Percentiles rank a stretch among this genome's conserved stretches.
Evolutionary conservation across 2,329 filamentous ascomycete species (phyloP).

Genomic region (Ophiocordyceps camponoti-rufipedis): DNA sequence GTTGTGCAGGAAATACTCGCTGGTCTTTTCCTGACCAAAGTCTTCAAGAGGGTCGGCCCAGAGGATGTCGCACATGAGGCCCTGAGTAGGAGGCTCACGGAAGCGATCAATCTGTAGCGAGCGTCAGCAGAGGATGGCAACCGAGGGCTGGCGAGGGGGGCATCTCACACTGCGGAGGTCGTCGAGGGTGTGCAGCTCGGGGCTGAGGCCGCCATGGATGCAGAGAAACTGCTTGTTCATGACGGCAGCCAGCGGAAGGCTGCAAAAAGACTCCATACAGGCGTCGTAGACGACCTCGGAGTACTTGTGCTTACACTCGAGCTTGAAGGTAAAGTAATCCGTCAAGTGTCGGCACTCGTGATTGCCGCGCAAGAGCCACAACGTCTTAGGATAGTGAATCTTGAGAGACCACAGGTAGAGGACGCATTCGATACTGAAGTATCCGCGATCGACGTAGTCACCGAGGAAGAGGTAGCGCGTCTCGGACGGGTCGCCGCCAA

Average conservation of each 20-base stretch:
- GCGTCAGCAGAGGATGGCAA: not conserved
- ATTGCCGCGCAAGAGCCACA: slow-evolving; percentile 94
- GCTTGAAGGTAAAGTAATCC: slow-evolving; percentile 99
- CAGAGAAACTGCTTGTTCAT: slow-evolving; percentile 99
- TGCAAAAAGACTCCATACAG: slow-evolving; percentile 96
- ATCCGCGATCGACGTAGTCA: slow-evolving; percentile 94
- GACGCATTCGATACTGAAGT: slow-evolving; percentile 98
- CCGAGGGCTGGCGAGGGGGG: too few relatives aligned
- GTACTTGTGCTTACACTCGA: slow-evolving; percentile 99
- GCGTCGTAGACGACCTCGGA: slow-evolving; percentile 91
- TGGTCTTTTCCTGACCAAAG: slow-evolving; percentile 96
- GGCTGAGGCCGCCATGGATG: slow-evolving; percentile 91
- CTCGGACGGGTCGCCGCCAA: slow-evolving; percentile 89
- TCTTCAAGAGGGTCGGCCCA: slow-evolving; percentile 98
- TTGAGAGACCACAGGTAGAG: slow-evolving; percentile 96
- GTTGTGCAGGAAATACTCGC: slow-evolving; percentile 95
- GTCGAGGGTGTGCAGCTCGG: slow-evolving; percentile 88
- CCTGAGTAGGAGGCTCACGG: slow-evolving; percentile 90
- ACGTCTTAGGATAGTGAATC: slow-evolving; percentile 95
- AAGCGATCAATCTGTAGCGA: slow-evolving; percentile 73
- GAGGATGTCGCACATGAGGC: slow-evolving; percentile 96
- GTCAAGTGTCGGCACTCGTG: slow-evolving; percentile 98
- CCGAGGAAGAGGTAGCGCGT: slow-evolving; percentile 94
- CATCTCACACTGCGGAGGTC: slow-evolving; percentile 66
- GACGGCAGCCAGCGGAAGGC: slow-evolving; percentile 78